phyloP scores from a whole-genome alignment of 2,329 filamentous ascomycete genomes.

The Aspergillus neotritici region DNA sequence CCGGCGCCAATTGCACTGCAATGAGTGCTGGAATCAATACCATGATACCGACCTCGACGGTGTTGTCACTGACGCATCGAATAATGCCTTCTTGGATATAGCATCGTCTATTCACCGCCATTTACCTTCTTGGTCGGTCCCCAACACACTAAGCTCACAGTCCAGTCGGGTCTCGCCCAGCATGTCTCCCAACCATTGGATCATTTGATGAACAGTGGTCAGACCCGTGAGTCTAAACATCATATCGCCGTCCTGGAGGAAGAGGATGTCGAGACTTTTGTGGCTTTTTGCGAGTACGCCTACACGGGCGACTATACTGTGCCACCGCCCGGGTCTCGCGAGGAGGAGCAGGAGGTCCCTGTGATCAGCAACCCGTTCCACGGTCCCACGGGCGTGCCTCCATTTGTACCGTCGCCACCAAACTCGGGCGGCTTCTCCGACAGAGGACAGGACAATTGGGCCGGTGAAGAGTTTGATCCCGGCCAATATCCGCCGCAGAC shows the following conservation, averaged over 20 bases:
- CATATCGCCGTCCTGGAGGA: conserved; percentile 41
- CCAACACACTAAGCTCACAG: conserved; percentile 41
- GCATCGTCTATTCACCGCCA: conserved; percentile 40
- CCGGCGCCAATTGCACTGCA: too few species aligned
- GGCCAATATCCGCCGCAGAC: too few species aligned
- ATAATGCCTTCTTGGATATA: conserved; percentile 18
- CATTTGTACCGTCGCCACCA: neutral
- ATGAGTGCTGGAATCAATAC: neutral
- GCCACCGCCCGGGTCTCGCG: conserved; percentile 22
- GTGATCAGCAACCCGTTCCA: conserved; percentile 11
- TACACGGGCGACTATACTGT: conserved; percentile 46
- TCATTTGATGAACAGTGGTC: conserved; percentile 43
- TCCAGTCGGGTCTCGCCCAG: conserved; percentile 42
- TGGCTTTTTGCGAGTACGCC: conserved; percentile 46
- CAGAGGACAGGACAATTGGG: neutral
- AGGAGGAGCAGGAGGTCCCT: conserved; percentile 15
- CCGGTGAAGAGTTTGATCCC: too few species aligned
- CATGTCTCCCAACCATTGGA: conserved; percentile 41
- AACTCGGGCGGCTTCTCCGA: neutral
- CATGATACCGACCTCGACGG: conserved; percentile 9
- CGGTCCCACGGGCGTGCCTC: conserved; percentile 5
- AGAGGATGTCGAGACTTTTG: conserved; percentile 46
- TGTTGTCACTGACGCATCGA: conserved; percentile 17
- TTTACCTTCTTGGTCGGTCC: conserved; percentile 46
- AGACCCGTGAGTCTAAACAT: conserved; percentile 42